These are phyloP conservation scores for Stagonosporopsis vannaccii DNA, from an alignment of 2,329 filamentous ascomycete genomes.

Conservation along the genomic window DNA sequence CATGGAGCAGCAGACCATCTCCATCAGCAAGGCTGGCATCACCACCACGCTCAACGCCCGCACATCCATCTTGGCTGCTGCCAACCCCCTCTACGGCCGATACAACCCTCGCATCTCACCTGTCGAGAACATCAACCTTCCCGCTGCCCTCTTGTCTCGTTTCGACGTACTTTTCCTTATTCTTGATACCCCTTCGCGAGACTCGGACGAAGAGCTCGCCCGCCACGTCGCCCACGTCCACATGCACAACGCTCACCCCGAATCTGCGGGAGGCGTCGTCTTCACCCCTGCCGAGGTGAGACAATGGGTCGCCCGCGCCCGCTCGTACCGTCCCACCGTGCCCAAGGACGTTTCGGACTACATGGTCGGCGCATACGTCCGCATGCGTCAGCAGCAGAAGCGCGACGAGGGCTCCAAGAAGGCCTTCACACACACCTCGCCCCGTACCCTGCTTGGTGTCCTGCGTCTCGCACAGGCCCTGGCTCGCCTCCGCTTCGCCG, in stretches of 20 bases:
- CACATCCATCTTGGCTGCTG: constrained; percentile 93
- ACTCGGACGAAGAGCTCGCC: constrained; percentile 90
- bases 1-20: constrained; percentile 88
- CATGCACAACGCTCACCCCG: constrained; percentile 94
- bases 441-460: constrained; percentile 90
- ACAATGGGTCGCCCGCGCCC: constrained; percentile 92
- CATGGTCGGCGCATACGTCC: constrained; percentile 95
- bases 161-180: constrained; percentile 98
- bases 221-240: constrained; percentile 96
- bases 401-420: constrained; percentile 89
- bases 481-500: constrained; percentile 87
- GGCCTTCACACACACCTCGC: constrained; percentile 92
- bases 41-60: constrained; percentile 96
- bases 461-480: constrained; percentile 93
- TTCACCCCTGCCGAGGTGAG: constrained; percentile 94
- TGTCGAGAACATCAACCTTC: constrained; percentile 98
- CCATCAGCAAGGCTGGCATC: constrained; percentile 90
- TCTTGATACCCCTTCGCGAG: constrained; percentile 89
- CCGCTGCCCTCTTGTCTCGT: constrained; percentile 93
- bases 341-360: constrained; percentile 90
- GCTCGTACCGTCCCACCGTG: constrained; percentile 86
- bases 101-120: constrained; percentile 98
- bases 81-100: constrained; percentile 95
- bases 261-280: constrained; percentile 71
- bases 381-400: constrained; percentile 90